Evolutionary conservation across 768 basidiomycete species (phyloP).

Genomic region (Tylopilus vinaceipallidus): DNA sequence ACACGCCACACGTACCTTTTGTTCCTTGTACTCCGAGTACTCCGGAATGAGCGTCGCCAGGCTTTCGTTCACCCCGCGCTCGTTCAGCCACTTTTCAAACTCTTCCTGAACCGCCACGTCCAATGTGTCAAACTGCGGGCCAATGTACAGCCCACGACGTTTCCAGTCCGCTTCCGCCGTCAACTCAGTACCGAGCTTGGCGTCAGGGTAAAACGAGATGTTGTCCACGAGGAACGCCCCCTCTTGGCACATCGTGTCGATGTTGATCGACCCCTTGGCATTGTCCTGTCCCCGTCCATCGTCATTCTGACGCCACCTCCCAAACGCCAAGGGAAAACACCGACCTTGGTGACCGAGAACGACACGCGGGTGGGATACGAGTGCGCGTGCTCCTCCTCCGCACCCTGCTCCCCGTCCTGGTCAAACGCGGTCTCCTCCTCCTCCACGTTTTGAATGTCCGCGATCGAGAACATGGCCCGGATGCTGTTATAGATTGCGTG

Average conservation of each 20-base stretch:
- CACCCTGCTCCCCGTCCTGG: constrained; percentile 37
- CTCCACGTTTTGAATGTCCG: constrained; percentile 65
- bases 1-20: constrained; percentile 56
- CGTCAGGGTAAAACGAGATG: constrained; percentile 79
- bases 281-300: constrained; percentile 36
- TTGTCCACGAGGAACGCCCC: constrained; percentile 86
- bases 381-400: constrained; percentile 29
- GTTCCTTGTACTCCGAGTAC: constrained; percentile 88
- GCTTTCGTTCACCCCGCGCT: constrained; percentile 83
- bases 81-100: constrained; percentile 85
- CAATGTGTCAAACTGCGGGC: constrained; percentile 91
- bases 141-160: constrained; percentile 87
- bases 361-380: constrained; percentile 76
- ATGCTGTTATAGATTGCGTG: no score
- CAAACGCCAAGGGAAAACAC: constrained; percentile 3
- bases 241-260: constrained; percentile 79
- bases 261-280: constrained; percentile 64
- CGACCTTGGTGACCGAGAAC: constrained; percentile 82
- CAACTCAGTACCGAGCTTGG: constrained; percentile 67
- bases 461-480: constrained; percentile 89
- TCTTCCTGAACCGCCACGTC: constrained; percentile 86
- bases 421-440: constrained; percentile 42
- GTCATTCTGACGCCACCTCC: neutral
- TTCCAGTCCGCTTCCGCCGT: constrained; percentile 94
- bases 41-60: constrained; percentile 88